phyloP scores from a whole-genome alignment of 495 filamentous ascomycete species.

The Glarea lozoyensis region DNA sequence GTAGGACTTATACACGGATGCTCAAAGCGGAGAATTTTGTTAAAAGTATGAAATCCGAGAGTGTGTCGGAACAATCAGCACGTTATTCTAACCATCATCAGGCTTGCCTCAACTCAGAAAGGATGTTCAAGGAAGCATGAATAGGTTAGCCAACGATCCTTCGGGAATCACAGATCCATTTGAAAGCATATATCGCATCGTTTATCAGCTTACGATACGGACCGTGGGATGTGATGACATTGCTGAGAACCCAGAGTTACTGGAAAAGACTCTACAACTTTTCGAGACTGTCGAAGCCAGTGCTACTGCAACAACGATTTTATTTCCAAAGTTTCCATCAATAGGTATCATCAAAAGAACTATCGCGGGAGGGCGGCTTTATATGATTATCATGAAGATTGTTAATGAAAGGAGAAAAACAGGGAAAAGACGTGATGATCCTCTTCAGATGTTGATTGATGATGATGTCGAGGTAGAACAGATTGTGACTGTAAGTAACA shows the following conservation, averaged over 20 bases:
- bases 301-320: constrained; percentile 24
- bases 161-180: constrained; percentile 30
- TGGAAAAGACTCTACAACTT: constrained; percentile 23
- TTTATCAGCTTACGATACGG: constrained; percentile 32
- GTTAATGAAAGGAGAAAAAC: constrained; percentile 29
- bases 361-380: constrained; percentile 28
- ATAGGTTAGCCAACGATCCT: constrained; percentile 17
- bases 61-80: too few species aligned
- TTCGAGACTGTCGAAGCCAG: constrained; percentile 28
- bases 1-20: constrained; percentile 17
- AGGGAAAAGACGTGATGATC: constrained; percentile 30
- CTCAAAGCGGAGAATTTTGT: constrained; percentile 25
- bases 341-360: constrained; percentile 20
- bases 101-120: too few species aligned
- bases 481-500: constrained; percentile 23
- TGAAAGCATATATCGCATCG: constrained; percentile 29
- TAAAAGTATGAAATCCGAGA: too few species aligned
- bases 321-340: constrained; percentile 36
- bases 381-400: constrained; percentile 29
- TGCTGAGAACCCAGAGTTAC: constrained; percentile 26
- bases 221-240: constrained; percentile 33
- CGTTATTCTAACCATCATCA: too few species aligned
- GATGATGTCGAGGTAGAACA: constrained; percentile 23
- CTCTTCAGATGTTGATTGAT: constrained; percentile 37
- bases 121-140: too few species aligned